A percentile compares a stretch with the other conserved stretches of the same genome.
phyloP scores from a whole-genome alignment of 2,329 filamentous ascomycete species.

The Aureobasidium leucospermi region DNA sequence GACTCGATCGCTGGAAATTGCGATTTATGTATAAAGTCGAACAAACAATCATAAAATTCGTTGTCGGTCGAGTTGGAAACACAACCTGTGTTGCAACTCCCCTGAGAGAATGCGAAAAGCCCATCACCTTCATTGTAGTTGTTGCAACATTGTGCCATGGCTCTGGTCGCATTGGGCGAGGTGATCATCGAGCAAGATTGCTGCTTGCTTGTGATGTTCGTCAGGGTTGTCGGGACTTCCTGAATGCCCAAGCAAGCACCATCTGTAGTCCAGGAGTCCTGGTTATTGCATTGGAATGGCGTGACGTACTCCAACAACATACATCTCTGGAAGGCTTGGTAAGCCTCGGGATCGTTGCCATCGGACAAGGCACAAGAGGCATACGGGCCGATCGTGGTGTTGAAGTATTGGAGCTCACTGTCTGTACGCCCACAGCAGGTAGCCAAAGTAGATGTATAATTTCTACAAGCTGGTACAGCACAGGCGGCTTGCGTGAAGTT shows the following conservation, averaged over 20 bases:
- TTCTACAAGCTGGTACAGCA: not conserved
- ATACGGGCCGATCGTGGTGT: not conserved
- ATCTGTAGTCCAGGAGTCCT: too few relatives aligned
- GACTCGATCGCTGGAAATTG: too few relatives aligned
- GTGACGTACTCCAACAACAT: too few relatives aligned
- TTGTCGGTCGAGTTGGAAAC: not conserved
- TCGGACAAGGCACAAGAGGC: not conserved
- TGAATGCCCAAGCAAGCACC: not conserved
- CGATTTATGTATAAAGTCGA: too few relatives aligned
- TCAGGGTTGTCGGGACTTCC: not conserved
- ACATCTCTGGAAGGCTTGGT: too few relatives aligned
- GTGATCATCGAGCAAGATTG: not conserved
- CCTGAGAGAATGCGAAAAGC: not conserved
- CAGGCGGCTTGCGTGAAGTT: slow-evolving; percentile 3
- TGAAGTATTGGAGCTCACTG: not conserved
- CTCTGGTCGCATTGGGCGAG: not conserved
- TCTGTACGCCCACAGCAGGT: not conserved
- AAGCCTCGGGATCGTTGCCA: too few relatives aligned
- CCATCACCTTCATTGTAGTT: not conserved
- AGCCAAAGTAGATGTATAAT: not conserved
- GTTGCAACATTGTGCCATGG: not conserved
- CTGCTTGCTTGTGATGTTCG: not conserved
- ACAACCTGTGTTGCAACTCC: not conserved
- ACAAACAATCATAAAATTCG: not conserved
- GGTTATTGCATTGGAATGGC: too few relatives aligned